A percentile compares a stretch with the other conserved stretches of the same genome.
Conservation (phyloP, 2,329 filamentous ascomycete species). For the Trichoderma semiorbis region DNA sequence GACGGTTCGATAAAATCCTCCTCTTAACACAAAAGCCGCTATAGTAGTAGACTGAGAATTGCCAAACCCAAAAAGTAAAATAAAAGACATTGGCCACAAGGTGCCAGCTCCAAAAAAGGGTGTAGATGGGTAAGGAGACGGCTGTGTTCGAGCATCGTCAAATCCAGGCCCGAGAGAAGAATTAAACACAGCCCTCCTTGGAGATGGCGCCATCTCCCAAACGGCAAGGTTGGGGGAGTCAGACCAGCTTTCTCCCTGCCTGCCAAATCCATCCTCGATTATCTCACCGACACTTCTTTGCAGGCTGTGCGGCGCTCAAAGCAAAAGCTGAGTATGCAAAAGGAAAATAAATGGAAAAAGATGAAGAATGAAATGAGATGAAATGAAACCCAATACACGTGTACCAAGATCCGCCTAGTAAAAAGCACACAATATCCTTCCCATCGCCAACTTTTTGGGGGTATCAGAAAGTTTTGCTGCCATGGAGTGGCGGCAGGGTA, state of each 20-base stretch:
- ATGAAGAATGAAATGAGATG: background rate
- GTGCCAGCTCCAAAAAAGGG: background rate
- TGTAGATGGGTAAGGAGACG: background rate
- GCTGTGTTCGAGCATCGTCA: background rate
- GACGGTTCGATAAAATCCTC: constrained; percentile 20
- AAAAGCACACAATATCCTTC: constrained; percentile 24
- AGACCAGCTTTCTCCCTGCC: constrained; percentile 2
- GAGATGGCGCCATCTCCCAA: background rate
- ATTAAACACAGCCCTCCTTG: background rate
- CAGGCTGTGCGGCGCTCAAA: background rate
- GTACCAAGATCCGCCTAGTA: constrained; percentile 15
- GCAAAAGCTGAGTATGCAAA: background rate
- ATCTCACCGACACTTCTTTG: constrained; percentile 9
- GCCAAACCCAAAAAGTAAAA: background rate
- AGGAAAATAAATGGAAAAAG: background rate
- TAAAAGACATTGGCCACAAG: background rate
- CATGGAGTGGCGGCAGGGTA: constrained; percentile 21
- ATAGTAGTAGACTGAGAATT: background rate
- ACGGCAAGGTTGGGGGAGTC: constrained; percentile 4
- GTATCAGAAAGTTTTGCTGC: constrained; percentile 36
- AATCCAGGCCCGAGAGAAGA: background rate
- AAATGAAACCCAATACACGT: constrained; percentile 11
- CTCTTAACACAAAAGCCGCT: constrained; percentile 25
- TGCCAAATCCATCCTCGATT: background rate
- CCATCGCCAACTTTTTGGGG: constrained; percentile 29